Conservation (phyloP, 495 filamentous ascomycete species). For the Pseudomonodictys pantanalensis region DNA sequence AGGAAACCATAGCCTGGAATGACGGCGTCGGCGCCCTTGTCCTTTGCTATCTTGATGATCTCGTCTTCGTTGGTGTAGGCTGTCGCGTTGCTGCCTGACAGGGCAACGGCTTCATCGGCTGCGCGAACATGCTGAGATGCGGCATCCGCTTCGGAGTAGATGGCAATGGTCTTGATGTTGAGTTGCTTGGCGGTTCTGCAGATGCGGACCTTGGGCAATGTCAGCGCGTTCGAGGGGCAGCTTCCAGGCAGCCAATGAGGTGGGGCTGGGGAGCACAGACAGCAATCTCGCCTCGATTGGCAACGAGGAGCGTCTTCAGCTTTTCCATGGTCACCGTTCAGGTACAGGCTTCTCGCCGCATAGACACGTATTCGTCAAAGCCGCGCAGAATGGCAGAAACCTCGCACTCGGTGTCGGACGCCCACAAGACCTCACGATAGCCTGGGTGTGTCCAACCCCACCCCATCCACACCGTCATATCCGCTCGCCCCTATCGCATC, state of each 20-base stretch:
- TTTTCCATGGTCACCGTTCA: neutral
- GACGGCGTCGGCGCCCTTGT: constrained; percentile 46
- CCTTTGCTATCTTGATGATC: constrained; percentile 51
- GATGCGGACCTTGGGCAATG: constrained; percentile 32
- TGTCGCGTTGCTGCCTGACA: constrained; percentile 44
- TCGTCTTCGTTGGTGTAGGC: constrained; percentile 29
- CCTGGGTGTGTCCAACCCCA: no score
- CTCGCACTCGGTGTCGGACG: no score
- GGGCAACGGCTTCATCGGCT: constrained; percentile 52
- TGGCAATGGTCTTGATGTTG: constrained; percentile 45
- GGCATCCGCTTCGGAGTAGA: constrained; percentile 57
- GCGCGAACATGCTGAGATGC: constrained; percentile 53
- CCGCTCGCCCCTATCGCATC: no score
- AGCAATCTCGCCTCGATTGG: constrained; percentile 61
- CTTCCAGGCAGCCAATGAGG: neutral
- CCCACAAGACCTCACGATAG: no score
- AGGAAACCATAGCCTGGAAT: constrained; percentile 61
- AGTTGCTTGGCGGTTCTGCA: constrained; percentile 22
- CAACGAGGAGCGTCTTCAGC: constrained; percentile 35
- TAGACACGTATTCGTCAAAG: neutral
- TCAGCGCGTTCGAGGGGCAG: constrained; percentile 35
- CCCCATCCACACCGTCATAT: no score
- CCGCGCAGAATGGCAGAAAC: no score
- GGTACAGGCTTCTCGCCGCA: neutral
- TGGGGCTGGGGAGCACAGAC: constrained; percentile 33